phyloP scores from a whole-genome alignment of 2,329 filamentous ascomycete species.

The Fusarium chlamydosporum region DNA sequence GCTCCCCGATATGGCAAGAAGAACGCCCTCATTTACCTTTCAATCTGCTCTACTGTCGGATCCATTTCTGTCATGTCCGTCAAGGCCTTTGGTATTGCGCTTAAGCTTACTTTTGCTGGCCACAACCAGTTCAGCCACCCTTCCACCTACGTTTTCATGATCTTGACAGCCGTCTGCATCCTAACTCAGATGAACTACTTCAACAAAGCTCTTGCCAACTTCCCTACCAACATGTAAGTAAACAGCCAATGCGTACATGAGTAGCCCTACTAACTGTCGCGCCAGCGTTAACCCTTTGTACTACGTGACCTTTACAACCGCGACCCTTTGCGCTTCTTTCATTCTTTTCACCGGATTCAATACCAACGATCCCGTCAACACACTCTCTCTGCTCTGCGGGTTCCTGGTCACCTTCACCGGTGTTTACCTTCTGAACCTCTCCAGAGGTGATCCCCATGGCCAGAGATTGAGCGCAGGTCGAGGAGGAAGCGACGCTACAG shows the following conservation, averaged over 20 bases:
- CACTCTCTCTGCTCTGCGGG: constrained; percentile 89
- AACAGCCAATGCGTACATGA: no score
- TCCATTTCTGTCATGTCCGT: constrained; percentile 99
- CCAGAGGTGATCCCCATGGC: constrained; percentile 89
- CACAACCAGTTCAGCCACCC: constrained; percentile 96
- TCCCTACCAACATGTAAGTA: constrained; percentile 94
- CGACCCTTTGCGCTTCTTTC: constrained; percentile 93
- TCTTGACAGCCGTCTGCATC: constrained; percentile 93
- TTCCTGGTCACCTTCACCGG: constrained; percentile 96
- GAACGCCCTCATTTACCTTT: constrained; percentile 96
- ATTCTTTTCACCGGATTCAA: constrained; percentile 98
- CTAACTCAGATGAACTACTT: constrained; percentile 99
- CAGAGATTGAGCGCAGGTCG: constrained; percentile 73
- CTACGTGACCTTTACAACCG: constrained; percentile 97
- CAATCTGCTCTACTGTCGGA: constrained; percentile 96
- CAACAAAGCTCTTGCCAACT: constrained; percentile 97
- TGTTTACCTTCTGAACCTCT: constrained; percentile 97
- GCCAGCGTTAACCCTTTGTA: constrained; percentile 92
- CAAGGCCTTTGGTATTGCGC: constrained; percentile 97
- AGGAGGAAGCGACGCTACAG: constrained; percentile 80
- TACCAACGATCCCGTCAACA: constrained; percentile 91
- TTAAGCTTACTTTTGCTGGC: constrained; percentile 93
- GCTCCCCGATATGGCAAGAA: constrained; percentile 91
- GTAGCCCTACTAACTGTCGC: constrained; percentile 11
- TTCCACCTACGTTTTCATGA: constrained; percentile 97